Base-by-base conservation (phyloP, 805 yeast species). In the Blastobotrys attinorum region DNA sequence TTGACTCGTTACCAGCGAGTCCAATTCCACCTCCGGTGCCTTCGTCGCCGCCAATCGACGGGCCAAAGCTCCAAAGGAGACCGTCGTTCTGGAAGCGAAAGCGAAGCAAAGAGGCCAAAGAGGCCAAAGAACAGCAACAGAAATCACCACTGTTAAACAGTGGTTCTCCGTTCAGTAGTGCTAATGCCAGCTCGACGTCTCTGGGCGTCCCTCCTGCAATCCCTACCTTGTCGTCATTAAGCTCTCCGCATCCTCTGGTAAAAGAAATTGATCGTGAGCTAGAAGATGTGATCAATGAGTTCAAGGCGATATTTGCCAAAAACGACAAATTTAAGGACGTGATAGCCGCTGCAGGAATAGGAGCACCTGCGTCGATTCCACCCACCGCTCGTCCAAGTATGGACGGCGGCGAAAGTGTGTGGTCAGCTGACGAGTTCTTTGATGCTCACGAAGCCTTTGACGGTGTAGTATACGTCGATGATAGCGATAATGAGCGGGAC, bases 381-480 rank as follows among this genome's bases (percentile, higher is more conserved):
- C 29, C 29, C 20, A 46, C 42, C 5, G 20, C 31, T 13, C 15
- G 21, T n/a, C 44, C 43, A 15, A 42, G 42, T 21, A 37, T 22
- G 39, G 31, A 22, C 16, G 29, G 39, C 31, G 39, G 20, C 11
- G 39, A 37, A 18, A 22, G 20, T 37, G 17, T 37, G 11, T 23
- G 31, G 31, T 37, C 39, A 13, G 38, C 20, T n/a, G 41, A 39
- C 22, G 17, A 16, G 15, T 39, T 39, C 25, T 39, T 11, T 20
- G 41, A 39, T 21, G 41, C 55, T 4, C 51, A 49, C 21, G 58
- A 55, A 8, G 45, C 42, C 33, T 52, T 46, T 38, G 52, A 49
- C 27, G 61, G 57, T 21, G 52, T 48, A 16, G 41, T 47, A 2
- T 47, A 46, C 42, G 46, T 46, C 7, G 47, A 48, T 33, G 50